Base-by-base conservation (phyloP, 2,329 filamentous ascomycete species). In the Calonectria hongkongensis region DNA sequence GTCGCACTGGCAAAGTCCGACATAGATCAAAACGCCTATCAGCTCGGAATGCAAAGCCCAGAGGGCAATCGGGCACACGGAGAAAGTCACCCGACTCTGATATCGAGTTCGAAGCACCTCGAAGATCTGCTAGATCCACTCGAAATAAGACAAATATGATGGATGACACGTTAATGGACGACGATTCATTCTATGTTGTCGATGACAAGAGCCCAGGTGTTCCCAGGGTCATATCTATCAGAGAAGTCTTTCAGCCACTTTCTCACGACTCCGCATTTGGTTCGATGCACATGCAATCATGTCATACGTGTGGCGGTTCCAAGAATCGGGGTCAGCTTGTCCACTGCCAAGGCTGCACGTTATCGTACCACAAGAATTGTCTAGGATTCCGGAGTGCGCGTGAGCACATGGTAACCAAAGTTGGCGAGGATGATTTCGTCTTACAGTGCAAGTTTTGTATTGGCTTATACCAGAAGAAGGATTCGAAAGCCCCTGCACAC, bases 381-480 rank as follows among this genome's bases (percentile, higher is more conserved):
- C 88, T 99, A 33, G 95, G 96, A 1, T 87, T 89, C 62, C 91
- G 97, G 63, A 90, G 89, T 65, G 87, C 83, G 15, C 90, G 97
- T 73, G 95, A 98, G n/a, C 97, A 98, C 82, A 86, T 97, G 43
- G 95, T 95, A 12, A 98, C 95, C 28, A 99, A 98, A 82, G 84
- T 98, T 66, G 92, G 88, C 2, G 87, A 93, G 1, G 91, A 93
- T 2, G 85, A 93, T 45, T 98, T 98, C 78, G 92, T 99, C 18
- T 86, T 99, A 47, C 97, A 99, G 82, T 99, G 97, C 85, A 93
- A 92, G 76, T 94, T 92, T 70, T 99, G 97, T 82, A 89, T 98
- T 74, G 93, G 93, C 4, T 81, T 89, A 25, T 89, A 92, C 56
- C 86, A 87, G 73, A 92, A 92, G 80, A 96, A 94, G 79, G 95